Conservation (phyloP, 2,329 filamentous ascomycete genomes). For the Teratosphaeria pseudoeucalypti region DNA sequence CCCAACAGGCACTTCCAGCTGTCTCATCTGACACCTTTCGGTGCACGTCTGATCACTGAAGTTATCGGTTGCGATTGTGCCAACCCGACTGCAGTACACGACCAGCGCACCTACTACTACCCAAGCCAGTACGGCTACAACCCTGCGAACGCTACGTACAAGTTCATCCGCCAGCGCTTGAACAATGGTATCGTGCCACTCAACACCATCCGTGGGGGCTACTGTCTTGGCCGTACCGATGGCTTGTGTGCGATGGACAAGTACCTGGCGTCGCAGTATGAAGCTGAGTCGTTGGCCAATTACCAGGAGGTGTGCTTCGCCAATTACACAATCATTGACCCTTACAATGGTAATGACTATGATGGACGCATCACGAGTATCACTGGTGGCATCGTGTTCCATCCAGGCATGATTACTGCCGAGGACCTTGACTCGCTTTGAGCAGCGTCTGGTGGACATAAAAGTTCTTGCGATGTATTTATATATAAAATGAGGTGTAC, state of each 20-base stretch:
- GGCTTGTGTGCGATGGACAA: constrained; percentile 35
- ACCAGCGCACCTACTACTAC: constrained; percentile 33
- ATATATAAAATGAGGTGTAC: not conserved
- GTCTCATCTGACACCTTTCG: constrained; percentile 45
- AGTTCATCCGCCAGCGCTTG: constrained; percentile 41
- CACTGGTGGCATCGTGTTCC: constrained; percentile 12
- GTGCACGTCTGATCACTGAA: constrained; percentile 45
- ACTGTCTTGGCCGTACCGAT: constrained; percentile 34
- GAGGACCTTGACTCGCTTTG: constrained; percentile 3
- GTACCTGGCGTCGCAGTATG: constrained; percentile 34
- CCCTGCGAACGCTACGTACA: constrained; percentile 30
- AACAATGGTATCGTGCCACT: constrained; percentile 42
- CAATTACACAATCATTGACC: constrained; percentile 35
- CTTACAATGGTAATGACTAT: constrained; percentile 31
- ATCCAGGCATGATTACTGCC: constrained; percentile 13
- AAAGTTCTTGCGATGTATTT: not conserved
- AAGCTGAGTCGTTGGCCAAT: constrained; percentile 31
- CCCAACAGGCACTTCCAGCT: constrained; percentile 39
- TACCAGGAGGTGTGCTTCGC: constrained; percentile 41
- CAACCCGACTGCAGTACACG: constrained; percentile 31
- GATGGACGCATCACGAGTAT: constrained; percentile 26
- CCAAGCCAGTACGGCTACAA: constrained; percentile 38
- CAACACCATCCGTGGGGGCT: constrained; percentile 37
- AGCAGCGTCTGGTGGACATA: not conserved
- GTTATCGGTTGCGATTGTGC: constrained; percentile 40